These are phyloP conservation scores for Phytophthora rubi DNA, from an alignment of 352 stramenopile genomes.

Conservation along the genomic window DNA sequence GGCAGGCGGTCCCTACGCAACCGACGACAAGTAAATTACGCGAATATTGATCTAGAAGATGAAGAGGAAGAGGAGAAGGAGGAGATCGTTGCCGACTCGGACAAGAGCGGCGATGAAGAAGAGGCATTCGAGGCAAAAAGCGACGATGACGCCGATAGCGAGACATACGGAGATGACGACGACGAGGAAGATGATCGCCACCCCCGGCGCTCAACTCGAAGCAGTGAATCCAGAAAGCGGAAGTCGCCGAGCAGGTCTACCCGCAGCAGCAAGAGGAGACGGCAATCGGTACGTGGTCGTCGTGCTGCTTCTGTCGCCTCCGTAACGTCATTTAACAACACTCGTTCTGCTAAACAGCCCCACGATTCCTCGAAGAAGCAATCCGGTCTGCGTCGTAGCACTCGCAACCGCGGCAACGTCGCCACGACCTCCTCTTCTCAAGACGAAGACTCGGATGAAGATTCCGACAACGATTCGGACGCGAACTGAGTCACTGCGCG, in stretches of 20 bases:
- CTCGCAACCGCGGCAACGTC: conserved; percentile 19
- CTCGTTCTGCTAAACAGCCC: conserved; percentile 13
- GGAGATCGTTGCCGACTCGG: conserved; percentile 27
- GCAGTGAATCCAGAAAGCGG: conserved; percentile 26
- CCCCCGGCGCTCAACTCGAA: conserved; percentile 17
- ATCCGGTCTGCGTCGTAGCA: conserved; percentile 32
- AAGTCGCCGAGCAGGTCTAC: conserved; percentile 15
- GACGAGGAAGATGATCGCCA: conserved; percentile 21
- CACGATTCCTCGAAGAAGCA: conserved; percentile 12
- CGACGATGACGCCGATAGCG: conserved; percentile 28
- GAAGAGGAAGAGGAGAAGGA: conserved; percentile 46
- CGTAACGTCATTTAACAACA: conserved; percentile 6
- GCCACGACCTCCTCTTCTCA: conserved; percentile 24
- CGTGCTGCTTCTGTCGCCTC: not conserved
- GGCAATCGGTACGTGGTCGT: conserved; percentile 31
- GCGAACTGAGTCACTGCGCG: conserved; percentile 10
- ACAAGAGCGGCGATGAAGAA: conserved; percentile 39
- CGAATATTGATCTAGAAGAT: conserved; percentile 42
- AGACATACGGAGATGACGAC: conserved; percentile 37
- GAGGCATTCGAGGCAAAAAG: conserved; percentile 33
- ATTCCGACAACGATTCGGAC: conserved; percentile 8
- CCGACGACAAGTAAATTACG: conserved; percentile 59
- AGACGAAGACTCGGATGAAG: conserved; percentile 23
- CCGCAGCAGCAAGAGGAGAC: conserved; percentile 33
- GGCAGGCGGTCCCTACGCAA: conserved; percentile 54